Evolutionary conservation across 345 rosid genomes (phyloP), one percentile per base, ranked within the genome.

Genomic region (Eucalyptus polyanthemos): DNA sequence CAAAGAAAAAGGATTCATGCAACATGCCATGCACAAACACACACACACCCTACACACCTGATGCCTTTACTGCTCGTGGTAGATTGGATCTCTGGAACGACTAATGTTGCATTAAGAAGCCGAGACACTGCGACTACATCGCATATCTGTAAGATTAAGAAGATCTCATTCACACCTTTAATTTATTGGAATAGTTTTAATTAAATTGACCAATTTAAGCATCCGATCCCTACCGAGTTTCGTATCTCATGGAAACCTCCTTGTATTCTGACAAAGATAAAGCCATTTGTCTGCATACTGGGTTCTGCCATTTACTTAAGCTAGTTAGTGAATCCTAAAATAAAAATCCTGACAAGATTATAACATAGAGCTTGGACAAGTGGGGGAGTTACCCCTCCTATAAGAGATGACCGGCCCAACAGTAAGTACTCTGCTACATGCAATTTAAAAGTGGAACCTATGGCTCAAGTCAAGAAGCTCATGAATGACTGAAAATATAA

Each of bases 51-150:
- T 40, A 76, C 83, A 21, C 47, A 97, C 99, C 99, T 98, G 92
- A 98, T 98, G 86, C 99, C 99, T 93, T 98, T 98, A 92, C 96
- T 98, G 92, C 99, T 97, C 22, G 99, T 98, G 86, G 99, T 98
- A 89, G 99, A 97, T 90, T 98, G 99, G 90, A 98, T 94, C 95
- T 98, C 99, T 50, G 99, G 99, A 91, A 96, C 87, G 29, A 98
- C 99, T 88, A 98, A 89, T 89, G 99, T 94, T 1, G 99, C 98
- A 90, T 98, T 98, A 86, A 98, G 98, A 93, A 98, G 96, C 88
- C 99, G 95, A 89, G 98, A 87, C 90, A 98, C 94, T 40, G 89
- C 98, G 19, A 97, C 99, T 67, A 94, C 99, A 31, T 98, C 99
- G 88, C 94, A 91, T 90, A 98, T 94, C 99, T 98, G 90, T 88